These are phyloP conservation scores for Dothistroma septosporum DNA, from an alignment of 2,329 filamentous ascomycete species.

Conservation along the genomic window DNA sequence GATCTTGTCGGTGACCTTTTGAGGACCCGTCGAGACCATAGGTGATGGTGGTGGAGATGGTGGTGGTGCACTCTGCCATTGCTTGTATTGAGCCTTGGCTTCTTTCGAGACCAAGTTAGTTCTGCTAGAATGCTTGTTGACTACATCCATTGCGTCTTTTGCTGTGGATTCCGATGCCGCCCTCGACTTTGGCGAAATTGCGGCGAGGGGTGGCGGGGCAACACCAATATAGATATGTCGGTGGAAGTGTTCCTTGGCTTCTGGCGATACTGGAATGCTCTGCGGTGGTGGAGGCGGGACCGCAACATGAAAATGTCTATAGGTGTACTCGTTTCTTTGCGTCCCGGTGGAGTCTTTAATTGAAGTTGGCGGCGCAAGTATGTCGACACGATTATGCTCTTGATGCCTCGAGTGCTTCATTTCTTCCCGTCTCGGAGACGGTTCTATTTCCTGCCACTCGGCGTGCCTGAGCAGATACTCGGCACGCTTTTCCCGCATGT, in stretches of 20 bases:
- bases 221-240: background rate
- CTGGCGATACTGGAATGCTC: background rate
- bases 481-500: slow-evolving; percentile 15
- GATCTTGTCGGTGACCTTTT: background rate
- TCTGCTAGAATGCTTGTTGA: slow-evolving; percentile 8
- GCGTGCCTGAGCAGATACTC: slow-evolving; percentile 17
- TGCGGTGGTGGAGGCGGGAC: slow-evolving; percentile 10
- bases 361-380: background rate
- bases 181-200: background rate
- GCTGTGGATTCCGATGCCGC: slow-evolving; percentile 12
- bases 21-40: background rate
- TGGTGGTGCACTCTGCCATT: background rate
- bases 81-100: background rate
- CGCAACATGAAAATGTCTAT: slow-evolving; percentile 12
- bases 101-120: background rate
- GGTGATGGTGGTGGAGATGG: background rate
- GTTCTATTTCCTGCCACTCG: slow-evolving; percentile 23
- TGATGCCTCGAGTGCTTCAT: background rate
- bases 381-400: background rate
- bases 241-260: background rate
- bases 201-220: background rate
- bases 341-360: background rate
- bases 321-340: slow-evolving; percentile 7
- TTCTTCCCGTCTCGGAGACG: slow-evolving; percentile 6
- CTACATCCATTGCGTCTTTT: slow-evolving; percentile 18